phyloP scores from a whole-genome alignment of 306 rosid genomes.

The Pachyrhizus erosus region DNA sequence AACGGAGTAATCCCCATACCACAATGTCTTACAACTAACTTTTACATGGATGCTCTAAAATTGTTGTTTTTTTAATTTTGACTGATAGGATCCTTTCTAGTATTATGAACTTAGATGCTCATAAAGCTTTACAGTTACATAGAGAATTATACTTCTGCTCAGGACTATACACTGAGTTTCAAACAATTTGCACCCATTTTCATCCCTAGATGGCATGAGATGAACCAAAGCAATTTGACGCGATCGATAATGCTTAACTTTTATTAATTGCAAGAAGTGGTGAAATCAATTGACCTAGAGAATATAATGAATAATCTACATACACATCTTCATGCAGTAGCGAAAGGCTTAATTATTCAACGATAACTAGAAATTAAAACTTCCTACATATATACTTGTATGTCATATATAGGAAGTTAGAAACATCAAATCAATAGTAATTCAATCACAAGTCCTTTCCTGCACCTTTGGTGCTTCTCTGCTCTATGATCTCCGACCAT shows the following conservation, averaged over 20 bases:
- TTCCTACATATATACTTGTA: not conserved
- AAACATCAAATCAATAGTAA: not conserved
- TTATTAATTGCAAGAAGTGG: not conserved
- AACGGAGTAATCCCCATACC: too few relatives aligned
- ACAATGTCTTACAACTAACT: too few relatives aligned
- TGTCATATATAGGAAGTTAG: not conserved
- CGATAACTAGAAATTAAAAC: not conserved
- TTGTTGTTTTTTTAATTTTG: too few relatives aligned
- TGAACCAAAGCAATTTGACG: not conserved
- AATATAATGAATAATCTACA: not conserved
- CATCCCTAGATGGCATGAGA: not conserved
- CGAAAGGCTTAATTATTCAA: not conserved
- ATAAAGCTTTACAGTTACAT: too few relatives aligned
- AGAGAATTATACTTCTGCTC: too few relatives aligned
- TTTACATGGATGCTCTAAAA: too few relatives aligned
- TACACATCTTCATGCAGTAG: not conserved
- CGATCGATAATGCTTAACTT: too few relatives aligned
- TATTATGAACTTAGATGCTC: too few relatives aligned
- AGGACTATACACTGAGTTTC: not conserved
- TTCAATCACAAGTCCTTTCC: not conserved
- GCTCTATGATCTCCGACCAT: constrained; percentile 6
- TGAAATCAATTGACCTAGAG: not conserved
- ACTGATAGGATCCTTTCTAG: too few relatives aligned
- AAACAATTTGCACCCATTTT: not conserved
- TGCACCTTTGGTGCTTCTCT: not conserved